A percentile compares a stretch with the other conserved stretches of the same genome.
Conservation (phyloP, 1,284 basidiomycete species). For the Rhodotorula glutinis region DNA sequence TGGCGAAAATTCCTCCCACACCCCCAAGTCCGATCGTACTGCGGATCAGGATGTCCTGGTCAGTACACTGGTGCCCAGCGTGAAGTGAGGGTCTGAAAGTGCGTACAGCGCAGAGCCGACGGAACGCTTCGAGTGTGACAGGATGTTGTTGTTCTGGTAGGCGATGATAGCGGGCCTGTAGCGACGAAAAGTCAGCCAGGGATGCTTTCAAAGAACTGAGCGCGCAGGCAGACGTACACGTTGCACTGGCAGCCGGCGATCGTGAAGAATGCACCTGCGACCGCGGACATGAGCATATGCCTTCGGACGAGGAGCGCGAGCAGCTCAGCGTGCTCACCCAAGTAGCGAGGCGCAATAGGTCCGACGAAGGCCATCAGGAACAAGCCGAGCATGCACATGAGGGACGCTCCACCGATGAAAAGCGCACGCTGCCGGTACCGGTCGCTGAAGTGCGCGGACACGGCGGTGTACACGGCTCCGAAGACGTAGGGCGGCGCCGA, state of each 20-base stretch:
- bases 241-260: slow-evolving; percentile 46
- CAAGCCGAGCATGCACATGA: slow-evolving; percentile 48
- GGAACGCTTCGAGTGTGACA: slow-evolving; percentile 48
- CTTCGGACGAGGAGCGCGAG: background rate
- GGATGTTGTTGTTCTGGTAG: slow-evolving; percentile 51
- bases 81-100: too few species aligned
- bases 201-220: too few species aligned
- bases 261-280: slow-evolving; percentile 48
- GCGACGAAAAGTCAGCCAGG: slow-evolving; percentile 4
- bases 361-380: slow-evolving; percentile 42
- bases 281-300: too few species aligned
- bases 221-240: slow-evolving; percentile 1
- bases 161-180: slow-evolving; percentile 45
- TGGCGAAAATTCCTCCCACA: slow-evolving; percentile 53
- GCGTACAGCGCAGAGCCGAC: slow-evolving; percentile 51
- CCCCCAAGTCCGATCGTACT: slow-evolving; percentile 66
- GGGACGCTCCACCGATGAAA: slow-evolving; percentile 46
- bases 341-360: slow-evolving; percentile 47
- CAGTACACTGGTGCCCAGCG: too few species aligned
- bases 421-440: slow-evolving; percentile 47
- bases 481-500: slow-evolving; percentile 51
- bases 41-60: too few species aligned
- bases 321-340: background rate
- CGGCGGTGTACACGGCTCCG: slow-evolving; percentile 46
- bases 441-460: slow-evolving; percentile 48